Evolutionary conservation across 1,284 basidiomycete genomes (phyloP), one percentile per base, ranked within the genome.

Genomic region (Apiotrichum gracile): DNA sequence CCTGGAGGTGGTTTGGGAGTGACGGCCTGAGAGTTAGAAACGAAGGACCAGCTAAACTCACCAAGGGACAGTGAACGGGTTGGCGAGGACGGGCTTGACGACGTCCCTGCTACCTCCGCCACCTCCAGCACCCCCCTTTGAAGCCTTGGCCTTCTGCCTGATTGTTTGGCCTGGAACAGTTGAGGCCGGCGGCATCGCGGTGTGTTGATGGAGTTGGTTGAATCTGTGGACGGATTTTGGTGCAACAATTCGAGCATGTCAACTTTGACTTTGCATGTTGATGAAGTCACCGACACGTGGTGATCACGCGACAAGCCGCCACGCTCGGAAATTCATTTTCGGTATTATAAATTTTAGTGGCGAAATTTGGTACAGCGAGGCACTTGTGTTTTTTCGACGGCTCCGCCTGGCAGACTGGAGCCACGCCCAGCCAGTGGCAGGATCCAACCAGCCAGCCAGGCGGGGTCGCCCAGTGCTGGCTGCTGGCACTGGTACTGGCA

Each of bases 51-150:
- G n/a, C 10, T 25, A 26, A 35, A 57, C 70, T 50, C 34, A 73
- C 72, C 72, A 74, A 25, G 67, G 50, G 2, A 68, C 61, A 7
- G 64, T 63, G 38, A 70, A 57, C 13, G 72, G 72, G 52, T 59
- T 69, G 1, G 69, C 65, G 29, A 74, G 51, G 12, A 55, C 49
- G 14, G 54, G 55, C 47, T 57, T 57, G 39, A 60, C 52, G 13
- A 55, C 49, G n/a, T 57, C 52, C 29, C 52, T 38, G 34, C 39
- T 45, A 5, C 31, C 42, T 1, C 37, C 7, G 5, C 29, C 3
- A 42, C 45, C 16, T 37, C 31, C 34, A n/a, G n/a, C n/a, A n/a
- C n/a, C n/a, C 13, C 46, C 52, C 47, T 52, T 59, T 9, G 9
- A 7, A 4, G 45, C 51, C n/a, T 53, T 53, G 4, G 58, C 51